These are phyloP conservation scores for Claviceps sp. DNA, from an alignment of 2,329 filamentous ascomycete genomes.

Conservation along the genomic window DNA sequence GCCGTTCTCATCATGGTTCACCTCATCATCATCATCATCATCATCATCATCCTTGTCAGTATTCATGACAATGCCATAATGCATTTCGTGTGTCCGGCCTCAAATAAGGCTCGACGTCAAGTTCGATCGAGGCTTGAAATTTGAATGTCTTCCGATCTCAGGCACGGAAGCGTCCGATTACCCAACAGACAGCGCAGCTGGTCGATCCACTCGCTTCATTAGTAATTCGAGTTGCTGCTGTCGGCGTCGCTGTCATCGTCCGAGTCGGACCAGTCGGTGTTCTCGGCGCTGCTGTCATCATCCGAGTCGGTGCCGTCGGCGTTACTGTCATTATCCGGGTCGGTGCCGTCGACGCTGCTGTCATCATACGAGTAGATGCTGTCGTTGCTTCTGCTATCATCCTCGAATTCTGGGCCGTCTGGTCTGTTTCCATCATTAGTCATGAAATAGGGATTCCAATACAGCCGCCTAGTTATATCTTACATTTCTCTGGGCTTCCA, in stretches of 20 bases:
- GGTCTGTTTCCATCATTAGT: background rate
- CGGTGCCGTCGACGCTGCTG: too few relatives aligned
- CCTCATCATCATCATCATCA: conserved; percentile 13
- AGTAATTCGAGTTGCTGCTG: conserved; percentile 14
- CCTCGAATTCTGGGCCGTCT: too few relatives aligned
- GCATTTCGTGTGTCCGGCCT: conserved; percentile 15
- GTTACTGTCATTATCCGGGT: too few relatives aligned
- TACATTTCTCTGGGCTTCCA: conserved; percentile 8
- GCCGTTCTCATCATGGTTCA: conserved; percentile 14
- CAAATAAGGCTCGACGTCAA: background rate
- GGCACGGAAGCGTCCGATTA: conserved; percentile 2
- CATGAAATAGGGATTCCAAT: background rate
- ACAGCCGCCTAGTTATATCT: conserved; percentile 6
- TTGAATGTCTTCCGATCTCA: conserved; percentile 4
- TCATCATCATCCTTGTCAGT: conserved; percentile 5
- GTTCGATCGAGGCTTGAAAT: background rate
- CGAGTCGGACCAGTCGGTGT: too few relatives aligned
- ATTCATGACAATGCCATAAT: conserved; percentile 12
- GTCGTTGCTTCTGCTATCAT: too few relatives aligned
- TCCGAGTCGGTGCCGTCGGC: too few relatives aligned
- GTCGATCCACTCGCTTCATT: conserved; percentile 28
- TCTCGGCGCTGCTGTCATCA: background rate
- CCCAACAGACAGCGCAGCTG: conserved; percentile 11
- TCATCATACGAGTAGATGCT: too few relatives aligned
- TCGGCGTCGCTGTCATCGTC: conserved; percentile 4